phyloP scores from a whole-genome alignment of 176 grass and related monocot species.

The Panicum miliaceum region DNA sequence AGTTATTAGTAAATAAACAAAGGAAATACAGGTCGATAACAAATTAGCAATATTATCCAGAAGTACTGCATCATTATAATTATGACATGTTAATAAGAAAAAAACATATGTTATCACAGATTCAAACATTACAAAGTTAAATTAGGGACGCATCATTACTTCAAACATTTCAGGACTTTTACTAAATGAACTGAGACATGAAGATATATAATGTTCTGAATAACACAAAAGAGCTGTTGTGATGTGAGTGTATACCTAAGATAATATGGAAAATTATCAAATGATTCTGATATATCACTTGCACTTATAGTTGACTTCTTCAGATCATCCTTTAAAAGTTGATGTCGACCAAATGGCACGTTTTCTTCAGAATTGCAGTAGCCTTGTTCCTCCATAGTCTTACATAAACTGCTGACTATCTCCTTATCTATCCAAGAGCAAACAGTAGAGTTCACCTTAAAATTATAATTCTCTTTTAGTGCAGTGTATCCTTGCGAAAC shows the following conservation, averaged over 20 bases:
- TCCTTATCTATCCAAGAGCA: constrained; percentile 66
- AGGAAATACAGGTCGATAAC: background rate
- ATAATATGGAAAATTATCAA: constrained; percentile 91
- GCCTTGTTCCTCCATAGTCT: constrained; percentile 70
- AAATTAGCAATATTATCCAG: background rate
- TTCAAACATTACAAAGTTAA: background rate
- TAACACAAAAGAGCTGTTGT: constrained; percentile 8
- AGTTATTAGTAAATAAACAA: background rate
- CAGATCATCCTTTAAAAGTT: constrained; percentile 79
- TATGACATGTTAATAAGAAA: background rate
- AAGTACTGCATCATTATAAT: constrained; percentile 16
- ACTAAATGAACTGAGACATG: background rate
- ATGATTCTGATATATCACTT: constrained; percentile 70
- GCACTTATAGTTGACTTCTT: constrained; percentile 70
- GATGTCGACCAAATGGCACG: constrained; percentile 43
- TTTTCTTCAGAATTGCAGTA: constrained; percentile 48
- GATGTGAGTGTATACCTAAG: constrained; percentile 66
- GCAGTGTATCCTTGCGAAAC: background rate
- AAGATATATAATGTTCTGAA: background rate
- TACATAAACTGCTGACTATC: constrained; percentile 61
- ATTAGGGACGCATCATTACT: background rate
- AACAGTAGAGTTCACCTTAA: constrained; percentile 18
- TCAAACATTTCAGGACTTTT: constrained; percentile 13
- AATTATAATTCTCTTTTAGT: background rate
- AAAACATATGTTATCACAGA: background rate